A percentile compares a stretch with the other conserved stretches of the same genome.
Conservation (phyloP, 2,329 filamentous ascomycete species). For the Fusarium napiforme region DNA sequence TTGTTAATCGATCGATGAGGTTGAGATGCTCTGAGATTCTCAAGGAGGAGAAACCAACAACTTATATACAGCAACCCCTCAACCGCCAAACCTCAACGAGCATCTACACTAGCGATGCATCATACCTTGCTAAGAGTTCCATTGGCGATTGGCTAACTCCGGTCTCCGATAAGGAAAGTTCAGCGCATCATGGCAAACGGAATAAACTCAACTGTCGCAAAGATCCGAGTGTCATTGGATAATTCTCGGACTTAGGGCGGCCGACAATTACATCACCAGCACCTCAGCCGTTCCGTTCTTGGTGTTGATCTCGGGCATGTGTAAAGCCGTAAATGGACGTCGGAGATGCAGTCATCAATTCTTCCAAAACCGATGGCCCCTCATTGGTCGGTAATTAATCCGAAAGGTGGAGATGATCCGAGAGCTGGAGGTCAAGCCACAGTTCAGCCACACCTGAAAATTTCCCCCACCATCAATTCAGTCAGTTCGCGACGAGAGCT, state of each 20-base stretch:
- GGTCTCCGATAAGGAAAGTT: not conserved
- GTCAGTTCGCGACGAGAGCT: conserved; percentile 12
- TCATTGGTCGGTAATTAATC: conserved; percentile 29
- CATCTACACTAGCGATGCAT: not conserved
- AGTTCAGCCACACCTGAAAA: conserved; percentile 39
- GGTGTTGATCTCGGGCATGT: conserved; percentile 26
- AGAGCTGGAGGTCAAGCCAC: conserved; percentile 22
- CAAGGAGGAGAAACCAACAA: no score
- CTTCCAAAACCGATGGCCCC: conserved; percentile 37
- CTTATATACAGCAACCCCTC: conserved; percentile 2
- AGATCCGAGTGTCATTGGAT: conserved; percentile 6
- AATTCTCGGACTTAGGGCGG: conserved; percentile 12
- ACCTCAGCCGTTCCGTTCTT: not conserved
- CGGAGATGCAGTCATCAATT: conserved; percentile 27
- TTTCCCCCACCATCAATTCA: conserved; percentile 42
- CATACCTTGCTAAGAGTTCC: not conserved
- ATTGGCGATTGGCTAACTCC: conserved; percentile 10
- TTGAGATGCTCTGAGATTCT: not conserved
- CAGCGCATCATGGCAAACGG: not conserved
- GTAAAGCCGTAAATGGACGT: conserved; percentile 19
- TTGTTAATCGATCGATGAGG: not conserved
- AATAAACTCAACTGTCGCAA: not conserved
- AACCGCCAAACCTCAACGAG: not conserved
- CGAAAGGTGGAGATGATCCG: conserved; percentile 27
- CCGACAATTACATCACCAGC: conserved; percentile 25